These are phyloP conservation scores for Populus tomentosa DNA, from an alignment of 441 rosid species.

Conservation along the genomic window DNA sequence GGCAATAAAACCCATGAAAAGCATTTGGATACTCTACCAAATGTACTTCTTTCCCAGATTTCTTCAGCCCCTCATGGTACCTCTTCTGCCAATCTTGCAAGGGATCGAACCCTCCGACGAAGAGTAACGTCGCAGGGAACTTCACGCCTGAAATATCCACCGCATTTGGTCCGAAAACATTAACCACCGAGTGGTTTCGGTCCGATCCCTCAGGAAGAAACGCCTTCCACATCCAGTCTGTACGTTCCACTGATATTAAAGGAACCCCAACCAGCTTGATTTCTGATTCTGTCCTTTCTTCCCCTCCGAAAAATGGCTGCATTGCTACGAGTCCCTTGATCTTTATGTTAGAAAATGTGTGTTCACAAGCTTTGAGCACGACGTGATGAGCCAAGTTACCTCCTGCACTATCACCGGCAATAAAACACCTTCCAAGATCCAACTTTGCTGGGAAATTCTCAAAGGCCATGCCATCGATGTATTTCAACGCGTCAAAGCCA, in stretches of 20 bases:
- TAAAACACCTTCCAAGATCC: conserved; percentile 46
- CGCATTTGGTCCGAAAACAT: conserved; percentile 47
- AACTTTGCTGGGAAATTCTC: conserved; percentile 32
- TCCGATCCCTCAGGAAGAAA: conserved; percentile 51
- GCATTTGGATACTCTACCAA: conserved; percentile 53
- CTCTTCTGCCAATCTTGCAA: conserved; percentile 60
- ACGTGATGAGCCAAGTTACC: conserved; percentile 65
- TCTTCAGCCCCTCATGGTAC: conserved; percentile 52
- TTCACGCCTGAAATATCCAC: conserved; percentile 35
- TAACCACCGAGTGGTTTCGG: conserved; percentile 47
- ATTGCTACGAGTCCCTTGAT: conserved; percentile 43
- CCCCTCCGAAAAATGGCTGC: conserved; percentile 71
- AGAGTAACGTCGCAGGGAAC: conserved; percentile 48
- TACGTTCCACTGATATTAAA: conserved; percentile 31
- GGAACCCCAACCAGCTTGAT: conserved; percentile 16
- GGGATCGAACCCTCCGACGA: conserved; percentile 56
- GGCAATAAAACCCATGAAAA: conserved; percentile 58
- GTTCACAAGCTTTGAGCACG: conserved; percentile 28
- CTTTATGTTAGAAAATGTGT: conserved; percentile 20
- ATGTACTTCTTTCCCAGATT: conserved; percentile 43
- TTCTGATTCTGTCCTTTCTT: conserved; percentile 61
- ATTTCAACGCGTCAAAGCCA: conserved; percentile 48
- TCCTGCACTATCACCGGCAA: conserved; percentile 70
- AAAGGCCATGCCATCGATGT: conserved; percentile 28
- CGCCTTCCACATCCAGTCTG: conserved; percentile 54